Evolutionary conservation across 2,329 filamentous ascomycete species (phyloP), one percentile per base, ranked within the genome.

Genomic region (Claviceps sp.): DNA sequence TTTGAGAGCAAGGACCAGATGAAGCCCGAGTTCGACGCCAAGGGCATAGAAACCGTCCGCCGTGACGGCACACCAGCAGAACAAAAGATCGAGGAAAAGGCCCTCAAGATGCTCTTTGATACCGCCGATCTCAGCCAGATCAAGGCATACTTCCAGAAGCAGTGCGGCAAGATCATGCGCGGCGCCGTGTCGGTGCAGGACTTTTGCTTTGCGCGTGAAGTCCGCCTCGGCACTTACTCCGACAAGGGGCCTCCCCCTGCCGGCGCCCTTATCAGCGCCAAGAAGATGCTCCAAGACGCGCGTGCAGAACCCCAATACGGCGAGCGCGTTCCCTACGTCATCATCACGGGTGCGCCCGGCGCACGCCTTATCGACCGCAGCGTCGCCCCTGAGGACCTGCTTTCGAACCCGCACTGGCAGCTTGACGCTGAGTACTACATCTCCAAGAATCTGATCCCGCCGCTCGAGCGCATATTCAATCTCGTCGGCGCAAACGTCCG

Each of bases 391-490:
- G 89, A 96, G 60, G 82, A 84, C 10, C 73, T 97, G 4, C 75
- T 97, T 1, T 73, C 80, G 50, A 87, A 87, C 57, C 81, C 87
- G 22, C 80, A 91, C 60, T 78, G 85, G 49, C 83, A 89, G 59
- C 77, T 98, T 17, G 93, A 98, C 62, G 84, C 90, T 0, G 89
- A 96, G 59, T 98, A 98, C 68, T 98, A 98, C 71, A 97, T 98
- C 61, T 81, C 79, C 17, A 97, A 96, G 71, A 97, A 96, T 64
- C 65, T 98, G 8, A 94, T 98, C 48, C 93, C 93, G 5, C 93
- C 93, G 0, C 76, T 98, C 0, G 91, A 97, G 67, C 84, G 93
- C 30, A 96, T 98, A 57, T 96, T 98, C 72, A 95, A 93, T 62
- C 82, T 98, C 2, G 87, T 97, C 2, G 93, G 93, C 6, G 93